Conservation (phyloP, 306 rosid species). For the Styphnolobium japonicum region DNA sequence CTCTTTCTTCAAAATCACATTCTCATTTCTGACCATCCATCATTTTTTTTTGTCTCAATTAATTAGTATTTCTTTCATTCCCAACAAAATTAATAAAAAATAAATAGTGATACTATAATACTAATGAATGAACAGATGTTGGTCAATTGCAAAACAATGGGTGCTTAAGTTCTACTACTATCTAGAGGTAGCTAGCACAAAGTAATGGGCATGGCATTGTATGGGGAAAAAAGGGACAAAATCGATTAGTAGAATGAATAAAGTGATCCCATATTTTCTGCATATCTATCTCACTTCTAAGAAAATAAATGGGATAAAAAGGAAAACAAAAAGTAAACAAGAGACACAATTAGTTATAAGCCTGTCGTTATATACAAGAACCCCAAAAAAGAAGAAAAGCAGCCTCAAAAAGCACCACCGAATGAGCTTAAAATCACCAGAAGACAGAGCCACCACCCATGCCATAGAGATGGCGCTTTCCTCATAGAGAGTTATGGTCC, state of each 20-base stretch:
- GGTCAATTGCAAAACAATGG: too few relatives aligned
- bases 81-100: too few relatives aligned
- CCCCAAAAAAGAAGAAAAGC: neutral
- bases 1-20: neutral
- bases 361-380: neutral
- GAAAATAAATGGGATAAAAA: slow-evolving; percentile 20
- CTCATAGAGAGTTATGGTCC: too few relatives aligned
- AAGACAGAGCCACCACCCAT: slow-evolving; percentile 12
- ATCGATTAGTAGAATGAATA: neutral
- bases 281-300: slow-evolving; percentile 11
- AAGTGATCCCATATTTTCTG: neutral
- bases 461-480: too few relatives aligned
- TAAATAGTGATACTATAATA: too few relatives aligned
- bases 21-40: neutral
- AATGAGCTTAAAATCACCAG: slow-evolving; percentile 15
- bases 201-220: neutral
- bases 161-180: neutral
- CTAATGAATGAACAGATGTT: too few relatives aligned
- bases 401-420: slow-evolving; percentile 34
- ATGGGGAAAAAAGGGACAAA: neutral
- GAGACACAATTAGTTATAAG: neutral
- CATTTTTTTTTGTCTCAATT: too few relatives aligned
- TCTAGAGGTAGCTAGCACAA: neutral
- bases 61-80: too few relatives aligned
- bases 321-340: slow-evolving; percentile 22